Evolutionary conservation across 2,329 filamentous ascomycete species (phyloP).

Genomic region (Penicillium sp.): DNA sequence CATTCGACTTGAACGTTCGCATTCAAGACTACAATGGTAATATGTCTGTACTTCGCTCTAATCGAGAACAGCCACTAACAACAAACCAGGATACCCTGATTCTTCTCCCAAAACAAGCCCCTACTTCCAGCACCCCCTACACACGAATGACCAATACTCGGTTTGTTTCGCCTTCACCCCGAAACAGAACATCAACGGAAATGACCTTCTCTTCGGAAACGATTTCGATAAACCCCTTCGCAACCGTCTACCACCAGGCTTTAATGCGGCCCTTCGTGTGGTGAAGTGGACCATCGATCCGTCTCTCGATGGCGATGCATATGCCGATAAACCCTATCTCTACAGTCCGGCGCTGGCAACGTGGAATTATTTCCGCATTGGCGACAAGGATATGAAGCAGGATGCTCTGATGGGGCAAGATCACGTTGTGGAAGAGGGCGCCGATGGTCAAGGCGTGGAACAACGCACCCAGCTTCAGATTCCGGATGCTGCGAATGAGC

Average conservation of each 20-base stretch:
- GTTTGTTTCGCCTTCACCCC: conserved; percentile 79
- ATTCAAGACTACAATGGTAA: conserved; percentile 64
- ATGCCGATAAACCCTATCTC: conserved; percentile 81
- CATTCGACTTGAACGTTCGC: conserved; percentile 72
- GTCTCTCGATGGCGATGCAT: conserved; percentile 84
- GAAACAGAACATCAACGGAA: conserved; percentile 66
- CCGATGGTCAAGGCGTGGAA: conserved; percentile 59
- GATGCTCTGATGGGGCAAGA: conserved; percentile 46
- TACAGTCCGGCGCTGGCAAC: conserved; percentile 81
- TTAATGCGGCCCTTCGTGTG: conserved; percentile 79
- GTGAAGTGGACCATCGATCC: conserved; percentile 92
- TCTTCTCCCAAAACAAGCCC: conserved; percentile 69
- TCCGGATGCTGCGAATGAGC: conserved; percentile 56
- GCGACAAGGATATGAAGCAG: conserved; percentile 48
- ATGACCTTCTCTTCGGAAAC: conserved; percentile 87
- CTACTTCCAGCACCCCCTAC: conserved; percentile 75
- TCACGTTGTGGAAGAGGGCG: conserved; percentile 67
- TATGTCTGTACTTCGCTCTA: neutral
- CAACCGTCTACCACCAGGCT: conserved; percentile 82
- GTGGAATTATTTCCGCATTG: conserved; percentile 76
- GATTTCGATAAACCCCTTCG: conserved; percentile 92
- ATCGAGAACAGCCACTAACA: neutral
- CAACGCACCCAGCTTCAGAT: conserved; percentile 54
- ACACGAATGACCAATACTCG: conserved; percentile 79
- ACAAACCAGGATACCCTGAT: conserved; percentile 66